These are phyloP conservation scores for Lipomyces chichibuensis DNA, from an alignment of 805 yeast genomes.

Conservation along the genomic window DNA sequence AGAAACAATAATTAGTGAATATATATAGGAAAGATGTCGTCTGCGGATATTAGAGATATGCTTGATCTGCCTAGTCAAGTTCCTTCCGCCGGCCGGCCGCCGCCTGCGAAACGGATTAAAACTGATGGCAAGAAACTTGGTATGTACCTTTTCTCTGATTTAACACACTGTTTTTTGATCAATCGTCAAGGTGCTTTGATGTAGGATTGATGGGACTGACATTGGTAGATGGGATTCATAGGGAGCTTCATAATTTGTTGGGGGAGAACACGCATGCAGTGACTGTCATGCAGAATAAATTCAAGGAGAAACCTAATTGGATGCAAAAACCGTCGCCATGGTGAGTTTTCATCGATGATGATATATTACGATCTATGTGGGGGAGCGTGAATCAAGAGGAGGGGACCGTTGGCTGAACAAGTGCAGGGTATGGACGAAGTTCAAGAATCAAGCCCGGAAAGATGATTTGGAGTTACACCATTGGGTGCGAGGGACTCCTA, in stretches of 20 bases:
- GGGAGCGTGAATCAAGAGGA: neutral
- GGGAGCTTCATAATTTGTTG: slow-evolving; percentile 83
- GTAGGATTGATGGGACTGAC: neutral
- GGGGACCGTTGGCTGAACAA: neutral
- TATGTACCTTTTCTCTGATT: slow-evolving; percentile 2
- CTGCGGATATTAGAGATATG: slow-evolving; percentile 44
- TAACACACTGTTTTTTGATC: neutral
- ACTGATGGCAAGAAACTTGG: slow-evolving; percentile 39
- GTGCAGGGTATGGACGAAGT: slow-evolving; percentile 54
- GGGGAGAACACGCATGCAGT: slow-evolving; percentile 93
- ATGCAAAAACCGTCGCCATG: slow-evolving; percentile 77
- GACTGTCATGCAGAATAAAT: slow-evolving; percentile 56
- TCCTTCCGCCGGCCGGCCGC: slow-evolving; percentile 18
- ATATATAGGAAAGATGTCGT: slow-evolving; percentile 39
- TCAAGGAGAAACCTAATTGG: slow-evolving; percentile 66
- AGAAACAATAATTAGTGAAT: slow-evolving; percentile 46
- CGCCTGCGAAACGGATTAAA: slow-evolving; percentile 40
- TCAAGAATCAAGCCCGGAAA: slow-evolving; percentile 57
- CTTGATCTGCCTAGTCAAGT: slow-evolving; percentile 39
- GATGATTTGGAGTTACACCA: slow-evolving; percentile 65
- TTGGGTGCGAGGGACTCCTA: slow-evolving; percentile 78
- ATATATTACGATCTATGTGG: neutral
- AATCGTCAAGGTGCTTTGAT: neutral
- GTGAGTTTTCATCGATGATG: slow-evolving; percentile 43
- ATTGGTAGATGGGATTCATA: slow-evolving; percentile 68